These are phyloP conservation scores for Ustilago tritici DNA, from an alignment of 1,284 basidiomycete species.

Conservation along the genomic window DNA sequence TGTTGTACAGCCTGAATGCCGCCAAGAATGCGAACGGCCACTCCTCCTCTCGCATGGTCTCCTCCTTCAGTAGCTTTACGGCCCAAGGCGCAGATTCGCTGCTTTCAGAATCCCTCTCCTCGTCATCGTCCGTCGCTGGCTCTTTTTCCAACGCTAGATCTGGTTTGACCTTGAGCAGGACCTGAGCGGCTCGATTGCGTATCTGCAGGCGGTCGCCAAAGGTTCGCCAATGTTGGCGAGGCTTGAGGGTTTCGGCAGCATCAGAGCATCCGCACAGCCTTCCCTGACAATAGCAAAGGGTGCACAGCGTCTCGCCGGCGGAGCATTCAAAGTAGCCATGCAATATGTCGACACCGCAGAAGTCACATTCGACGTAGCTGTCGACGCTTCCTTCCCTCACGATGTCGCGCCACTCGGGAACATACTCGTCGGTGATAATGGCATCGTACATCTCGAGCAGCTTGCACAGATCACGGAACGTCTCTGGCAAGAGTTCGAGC, in stretches of 20 bases:
- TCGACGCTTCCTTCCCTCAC: conserved; percentile 20
- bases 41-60: conserved; percentile 15
- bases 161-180: conserved; percentile 15
- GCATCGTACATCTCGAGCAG: conserved; percentile 41
- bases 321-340: conserved; percentile 47
- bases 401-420: conserved; percentile 36
- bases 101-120: conserved; percentile 7
- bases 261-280: conserved; percentile 37
- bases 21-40: conserved; percentile 48
- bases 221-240: conserved; percentile 34
- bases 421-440: conserved; percentile 37
- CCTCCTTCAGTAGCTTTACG: conserved; percentile 21
- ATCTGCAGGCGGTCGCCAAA: conserved; percentile 40
- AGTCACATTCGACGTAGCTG: conserved; percentile 53
- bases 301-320: conserved; percentile 35
- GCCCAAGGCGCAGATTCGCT: conserved; percentile 13
- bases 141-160: conserved; percentile 5
- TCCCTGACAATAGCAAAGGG: conserved; percentile 46
- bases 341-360: conserved; percentile 46
- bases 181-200: conserved; percentile 30
- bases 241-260: conserved; percentile 21
- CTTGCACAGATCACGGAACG: conserved; percentile 22
- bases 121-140: not conserved
- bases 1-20: conserved; percentile 38
- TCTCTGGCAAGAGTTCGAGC: not conserved